These are phyloP conservation scores for Coemansia sp. DNA, from an alignment of 192 early-diverging fungal species.

Conservation along the genomic window DNA sequence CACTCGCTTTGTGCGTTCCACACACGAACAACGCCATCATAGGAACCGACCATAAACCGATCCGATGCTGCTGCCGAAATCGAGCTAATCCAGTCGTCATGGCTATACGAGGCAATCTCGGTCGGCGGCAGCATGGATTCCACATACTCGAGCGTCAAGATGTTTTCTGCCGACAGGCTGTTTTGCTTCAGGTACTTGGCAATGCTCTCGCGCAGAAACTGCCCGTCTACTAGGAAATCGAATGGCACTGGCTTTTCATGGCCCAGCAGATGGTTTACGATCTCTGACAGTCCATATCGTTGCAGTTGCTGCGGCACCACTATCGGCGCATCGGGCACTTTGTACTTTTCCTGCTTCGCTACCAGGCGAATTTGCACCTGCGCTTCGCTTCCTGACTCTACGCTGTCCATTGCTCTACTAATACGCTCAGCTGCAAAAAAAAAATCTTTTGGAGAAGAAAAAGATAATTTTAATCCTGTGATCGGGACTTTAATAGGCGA, in stretches of 20 bases:
- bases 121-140: conserved; percentile 86
- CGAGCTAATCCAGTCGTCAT: conserved; percentile 94
- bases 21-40: conserved; percentile 78
- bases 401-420: too few species aligned
- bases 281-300: conserved; percentile 88
- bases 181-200: conserved; percentile 68
- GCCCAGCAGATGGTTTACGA: conserved; percentile 87
- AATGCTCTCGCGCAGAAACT: conserved; percentile 80
- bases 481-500: too few species aligned
- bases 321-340: conserved; percentile 80
- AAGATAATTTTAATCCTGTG: too few species aligned
- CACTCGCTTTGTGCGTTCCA: conserved; percentile 78
- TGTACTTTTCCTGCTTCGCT: conserved; percentile 70
- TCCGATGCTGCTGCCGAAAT: conserved; percentile 42
- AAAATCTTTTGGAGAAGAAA: too few species aligned
- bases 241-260: conserved; percentile 70
- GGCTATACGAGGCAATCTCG: conserved; percentile 72
- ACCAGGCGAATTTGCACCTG: conserved; percentile 85
- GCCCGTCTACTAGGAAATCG: conserved; percentile 90
- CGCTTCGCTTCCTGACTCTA: conserved; percentile 42
- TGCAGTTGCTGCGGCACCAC: conserved; percentile 81
- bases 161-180: conserved; percentile 64
- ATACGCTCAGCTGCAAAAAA: too few species aligned
- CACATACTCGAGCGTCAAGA: conserved; percentile 88
- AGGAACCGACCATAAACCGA: conserved; percentile 74